Conservation (phyloP, 108 stramenopile species). For the Pseudonitzschia multiseries region DNA sequence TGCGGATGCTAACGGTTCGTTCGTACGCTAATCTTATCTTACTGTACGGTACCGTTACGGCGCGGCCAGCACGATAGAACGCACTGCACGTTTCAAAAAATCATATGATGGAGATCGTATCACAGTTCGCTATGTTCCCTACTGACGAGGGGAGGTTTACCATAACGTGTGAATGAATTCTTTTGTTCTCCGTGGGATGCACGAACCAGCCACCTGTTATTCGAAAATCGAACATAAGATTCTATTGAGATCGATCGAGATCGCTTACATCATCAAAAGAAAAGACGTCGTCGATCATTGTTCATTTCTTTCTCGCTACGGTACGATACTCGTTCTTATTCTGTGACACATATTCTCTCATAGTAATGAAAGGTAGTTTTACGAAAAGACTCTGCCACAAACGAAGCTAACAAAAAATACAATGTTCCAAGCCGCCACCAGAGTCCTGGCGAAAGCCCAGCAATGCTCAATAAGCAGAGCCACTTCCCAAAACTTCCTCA, state of each 20-base stretch:
- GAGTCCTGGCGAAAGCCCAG: neutral
- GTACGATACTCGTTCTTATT: too few relatives aligned
- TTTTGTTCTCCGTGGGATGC: neutral
- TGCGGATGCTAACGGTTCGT: too few relatives aligned
- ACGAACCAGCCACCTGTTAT: neutral
- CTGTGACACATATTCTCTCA: too few relatives aligned
- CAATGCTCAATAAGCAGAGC: neutral
- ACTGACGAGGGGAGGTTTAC: neutral
- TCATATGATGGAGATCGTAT: too few relatives aligned
- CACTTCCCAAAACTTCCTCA: neutral
- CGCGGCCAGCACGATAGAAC: too few relatives aligned
- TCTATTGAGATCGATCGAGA: neutral
- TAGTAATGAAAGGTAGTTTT: too few relatives aligned
- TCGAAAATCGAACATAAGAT: neutral
- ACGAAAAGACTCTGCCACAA: too few relatives aligned
- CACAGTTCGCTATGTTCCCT: neutral
- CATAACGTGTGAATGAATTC: neutral
- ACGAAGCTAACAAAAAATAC: neutral
- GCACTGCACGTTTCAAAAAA: too few relatives aligned
- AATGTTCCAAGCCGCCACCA: constrained; percentile 1
- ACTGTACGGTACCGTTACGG: too few relatives aligned
- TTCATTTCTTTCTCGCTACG: too few relatives aligned
- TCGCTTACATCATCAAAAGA: neutral
- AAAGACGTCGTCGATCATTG: too few relatives aligned
- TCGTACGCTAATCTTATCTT: too few relatives aligned